phyloP scores from a whole-genome alignment of 139 green algal species.

The Closterium sp. region DNA sequence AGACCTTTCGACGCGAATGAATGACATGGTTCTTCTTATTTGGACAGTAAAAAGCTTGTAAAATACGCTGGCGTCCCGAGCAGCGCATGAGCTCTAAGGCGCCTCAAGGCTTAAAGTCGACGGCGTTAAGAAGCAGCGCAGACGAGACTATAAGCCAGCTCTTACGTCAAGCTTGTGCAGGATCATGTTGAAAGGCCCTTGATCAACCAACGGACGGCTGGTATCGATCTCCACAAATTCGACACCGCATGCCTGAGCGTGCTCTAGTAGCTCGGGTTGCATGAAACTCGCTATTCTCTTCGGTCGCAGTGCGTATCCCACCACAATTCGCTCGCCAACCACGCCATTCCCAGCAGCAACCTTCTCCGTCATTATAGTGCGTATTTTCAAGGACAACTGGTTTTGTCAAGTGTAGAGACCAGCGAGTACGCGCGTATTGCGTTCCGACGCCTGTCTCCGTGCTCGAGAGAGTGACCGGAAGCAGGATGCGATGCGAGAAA shows the following conservation, averaged over 20 bases:
- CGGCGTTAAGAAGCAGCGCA: not conserved
- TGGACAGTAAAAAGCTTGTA: not conserved
- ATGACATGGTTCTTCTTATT: not conserved
- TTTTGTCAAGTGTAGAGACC: not conserved
- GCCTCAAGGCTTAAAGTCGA: not conserved
- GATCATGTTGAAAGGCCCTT: conserved; percentile 32
- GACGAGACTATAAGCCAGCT: not conserved
- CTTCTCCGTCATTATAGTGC: not conserved
- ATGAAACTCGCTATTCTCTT: conserved; percentile 34
- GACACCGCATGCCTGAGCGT: not conserved
- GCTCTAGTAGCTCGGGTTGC: conserved; percentile 2
- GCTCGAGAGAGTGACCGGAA: not conserved
- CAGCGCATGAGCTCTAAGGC: not conserved
- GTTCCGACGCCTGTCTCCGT: not conserved
- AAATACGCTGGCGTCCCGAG: not conserved
- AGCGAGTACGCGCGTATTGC: not conserved
- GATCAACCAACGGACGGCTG: conserved; percentile 3
- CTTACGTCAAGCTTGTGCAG: conserved; percentile 32
- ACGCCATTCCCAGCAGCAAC: not conserved
- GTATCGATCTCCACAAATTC: conserved; percentile 1
- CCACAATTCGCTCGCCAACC: not conserved
- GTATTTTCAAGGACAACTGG: not conserved
- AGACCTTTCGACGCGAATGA: not conserved
- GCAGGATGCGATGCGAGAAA: too few relatives aligned
- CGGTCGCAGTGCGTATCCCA: conserved; percentile 11